Percentiles rank a stretch among this genome's conserved stretches.
phyloP scores from a whole-genome alignment of 1,284 basidiomycete species.

The Boletellus deceptivus region DNA sequence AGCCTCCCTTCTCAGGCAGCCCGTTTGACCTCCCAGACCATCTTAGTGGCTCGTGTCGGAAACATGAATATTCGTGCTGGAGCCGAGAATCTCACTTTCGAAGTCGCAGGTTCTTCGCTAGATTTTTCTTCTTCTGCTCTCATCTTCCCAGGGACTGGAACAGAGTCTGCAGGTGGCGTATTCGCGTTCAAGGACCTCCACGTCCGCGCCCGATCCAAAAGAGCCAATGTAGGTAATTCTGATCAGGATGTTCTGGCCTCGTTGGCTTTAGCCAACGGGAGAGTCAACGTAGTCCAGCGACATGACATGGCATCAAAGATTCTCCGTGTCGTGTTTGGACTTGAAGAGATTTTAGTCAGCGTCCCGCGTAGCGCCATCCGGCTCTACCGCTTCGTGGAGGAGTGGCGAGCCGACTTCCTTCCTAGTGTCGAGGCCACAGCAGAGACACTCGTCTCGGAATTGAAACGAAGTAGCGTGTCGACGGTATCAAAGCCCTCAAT shows the following conservation, averaged over 20 bases:
- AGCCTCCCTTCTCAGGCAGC: constrained; percentile 1
- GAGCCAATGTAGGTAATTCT: constrained; percentile 36
- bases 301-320: constrained; percentile 41
- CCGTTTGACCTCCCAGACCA: constrained; percentile 16
- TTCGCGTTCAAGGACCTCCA: constrained; percentile 48
- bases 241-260: constrained; percentile 61
- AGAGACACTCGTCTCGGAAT: constrained; percentile 62
- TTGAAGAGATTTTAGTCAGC: constrained; percentile 49
- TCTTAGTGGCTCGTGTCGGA: constrained; percentile 37
- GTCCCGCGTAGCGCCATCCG: constrained; percentile 79
- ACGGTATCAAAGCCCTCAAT: constrained; percentile 22
- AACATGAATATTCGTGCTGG: constrained; percentile 54
- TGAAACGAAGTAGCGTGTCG: constrained; percentile 39
- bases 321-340: constrained; percentile 43
- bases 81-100: constrained; percentile 47
- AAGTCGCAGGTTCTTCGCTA: constrained; percentile 41
- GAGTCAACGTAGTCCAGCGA: constrained; percentile 43
- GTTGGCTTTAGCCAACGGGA: constrained; percentile 46
- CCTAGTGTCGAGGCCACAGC: constrained; percentile 65
- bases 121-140: constrained; percentile 40
- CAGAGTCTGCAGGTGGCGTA: constrained; percentile 48
- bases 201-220: constrained; percentile 54
- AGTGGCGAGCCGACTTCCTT: constrained; percentile 77
- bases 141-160: constrained; percentile 35
- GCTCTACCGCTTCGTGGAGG: constrained; percentile 71